Evolutionary conservation across 1,284 basidiomycete genomes (phyloP).

Genomic region (Irpex rosettiformis): DNA sequence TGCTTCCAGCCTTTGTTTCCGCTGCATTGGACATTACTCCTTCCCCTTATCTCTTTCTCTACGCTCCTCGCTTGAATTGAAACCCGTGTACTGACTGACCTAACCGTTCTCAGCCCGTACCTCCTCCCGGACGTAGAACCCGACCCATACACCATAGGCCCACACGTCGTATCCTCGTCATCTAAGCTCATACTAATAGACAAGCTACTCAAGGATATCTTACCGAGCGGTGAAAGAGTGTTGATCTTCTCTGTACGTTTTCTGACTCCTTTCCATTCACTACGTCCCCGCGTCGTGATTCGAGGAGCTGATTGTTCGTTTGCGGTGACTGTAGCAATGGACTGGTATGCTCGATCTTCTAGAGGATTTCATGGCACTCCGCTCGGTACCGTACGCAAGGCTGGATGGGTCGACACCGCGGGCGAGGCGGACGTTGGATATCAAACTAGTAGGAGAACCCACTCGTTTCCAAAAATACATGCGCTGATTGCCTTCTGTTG

Average conservation of each 20-base stretch:
- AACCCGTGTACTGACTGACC: no score
- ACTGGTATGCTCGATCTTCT: constrained; percentile 80
- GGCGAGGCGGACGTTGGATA: constrained; percentile 52
- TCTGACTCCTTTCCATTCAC: background rate
- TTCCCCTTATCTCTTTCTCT: background rate
- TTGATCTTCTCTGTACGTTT: constrained; percentile 77
- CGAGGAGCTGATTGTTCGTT: no score
- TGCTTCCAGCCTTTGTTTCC: background rate
- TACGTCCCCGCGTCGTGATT: background rate
- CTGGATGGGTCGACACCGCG: constrained; percentile 66
- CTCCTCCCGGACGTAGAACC: constrained; percentile 48
- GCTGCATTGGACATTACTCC: background rate
- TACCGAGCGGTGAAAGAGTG: constrained; percentile 78
- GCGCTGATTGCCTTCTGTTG: background rate
- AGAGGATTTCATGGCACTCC: constrained; percentile 77
- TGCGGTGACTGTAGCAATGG: constrained; percentile 44
- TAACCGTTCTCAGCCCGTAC: constrained; percentile 41
- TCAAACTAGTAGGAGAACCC: constrained; percentile 43
- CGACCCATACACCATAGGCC: constrained; percentile 46
- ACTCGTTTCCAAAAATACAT: background rate
- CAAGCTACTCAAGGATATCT: constrained; percentile 70
- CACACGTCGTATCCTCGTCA: constrained; percentile 54
- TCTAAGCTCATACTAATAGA: constrained; percentile 79
- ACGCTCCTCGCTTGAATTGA: background rate
- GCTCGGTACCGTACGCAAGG: constrained; percentile 72